Conservation (phyloP, 768 basidiomycete species). For the Xerocomus brunneocitrinus region DNA sequence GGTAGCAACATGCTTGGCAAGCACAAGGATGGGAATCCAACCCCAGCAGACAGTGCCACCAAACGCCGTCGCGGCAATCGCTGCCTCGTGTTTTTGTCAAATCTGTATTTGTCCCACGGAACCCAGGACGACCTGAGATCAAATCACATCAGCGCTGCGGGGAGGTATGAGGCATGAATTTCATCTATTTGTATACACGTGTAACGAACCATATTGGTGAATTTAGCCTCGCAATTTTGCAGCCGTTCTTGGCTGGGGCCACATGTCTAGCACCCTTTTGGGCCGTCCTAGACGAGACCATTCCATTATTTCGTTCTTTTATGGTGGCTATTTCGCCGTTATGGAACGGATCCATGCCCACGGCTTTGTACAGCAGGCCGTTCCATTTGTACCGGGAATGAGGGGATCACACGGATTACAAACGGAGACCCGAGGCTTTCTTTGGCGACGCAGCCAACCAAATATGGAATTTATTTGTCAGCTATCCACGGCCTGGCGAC, state of each 20-base stretch:
- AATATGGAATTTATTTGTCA: constrained; percentile 24
- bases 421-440: constrained; percentile 14
- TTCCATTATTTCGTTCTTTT: neutral
- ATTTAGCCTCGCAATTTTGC: constrained; percentile 7
- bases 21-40: constrained; percentile 4
- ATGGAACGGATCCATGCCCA: constrained; percentile 14
- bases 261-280: neutral
- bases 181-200: constrained; percentile 19
- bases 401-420: constrained; percentile 19
- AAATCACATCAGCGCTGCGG: constrained; percentile 8
- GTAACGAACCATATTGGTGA: constrained; percentile 12
- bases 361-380: constrained; percentile 11
- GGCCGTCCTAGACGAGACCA: neutral
- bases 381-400: constrained; percentile 10
- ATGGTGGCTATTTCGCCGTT: constrained; percentile 1
- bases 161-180: constrained; percentile 16
- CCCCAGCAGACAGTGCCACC: constrained; percentile 6
- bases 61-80: constrained; percentile 9
- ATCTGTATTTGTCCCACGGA: constrained; percentile 13
- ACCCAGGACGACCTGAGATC: constrained; percentile 9
- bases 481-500: constrained; percentile 9
- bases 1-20: constrained; percentile 8
- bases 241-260: neutral
- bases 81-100: constrained; percentile 29
- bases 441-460: constrained; percentile 21